Evolutionary conservation across 331 rosid genomes (phyloP), one percentile per base, ranked within the genome.

Genomic region (Malus hybrid): DNA sequence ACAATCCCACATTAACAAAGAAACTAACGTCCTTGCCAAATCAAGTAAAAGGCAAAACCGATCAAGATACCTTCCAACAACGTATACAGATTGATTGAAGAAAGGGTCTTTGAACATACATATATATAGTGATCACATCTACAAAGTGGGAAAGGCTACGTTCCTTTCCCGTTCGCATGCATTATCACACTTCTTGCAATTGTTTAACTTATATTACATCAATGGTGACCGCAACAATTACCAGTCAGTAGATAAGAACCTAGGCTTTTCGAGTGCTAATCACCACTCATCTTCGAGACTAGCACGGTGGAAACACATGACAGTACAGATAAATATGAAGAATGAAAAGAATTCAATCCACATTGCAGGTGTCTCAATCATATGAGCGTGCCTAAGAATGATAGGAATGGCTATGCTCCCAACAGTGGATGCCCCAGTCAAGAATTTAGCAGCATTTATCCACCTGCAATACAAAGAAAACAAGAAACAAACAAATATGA

Each of bases 311-410:
- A 95, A 89, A 77, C 97, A 95, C 81, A 95, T 16, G 63, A 90
- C 97, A 5, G 99, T 92, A 76, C 97, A 92, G 74, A 90, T 80
- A 78, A 95, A 95, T 59, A 95, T 90, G 81, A 95, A 83, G 91
- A 95, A 95, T 7, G 99, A 95, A 27, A 89, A 88, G 67, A 95
- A 87, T 86, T 95, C 97, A 7, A 95, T 95, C 86, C 93, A 81
- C 99, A 95, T 88, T 1, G 99, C 99, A 56, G 97, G 95, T 6
- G 97, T 92, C 68, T 88, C 93, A 81, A 95, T 95, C 97, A 95
- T 81, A 36, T 90, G 91, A 33, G 97, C 97, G 34, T 95, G 99
- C 86, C 81, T 85, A 10, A 92, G 97, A 79, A 95, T 92, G 66
- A 95, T 90, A 24, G 99, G 99, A 83, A 95, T 90, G 71, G 99